Evolutionary conservation across 768 basidiomycete species (phyloP).

Genomic region (Trametes sanguinea): DNA sequence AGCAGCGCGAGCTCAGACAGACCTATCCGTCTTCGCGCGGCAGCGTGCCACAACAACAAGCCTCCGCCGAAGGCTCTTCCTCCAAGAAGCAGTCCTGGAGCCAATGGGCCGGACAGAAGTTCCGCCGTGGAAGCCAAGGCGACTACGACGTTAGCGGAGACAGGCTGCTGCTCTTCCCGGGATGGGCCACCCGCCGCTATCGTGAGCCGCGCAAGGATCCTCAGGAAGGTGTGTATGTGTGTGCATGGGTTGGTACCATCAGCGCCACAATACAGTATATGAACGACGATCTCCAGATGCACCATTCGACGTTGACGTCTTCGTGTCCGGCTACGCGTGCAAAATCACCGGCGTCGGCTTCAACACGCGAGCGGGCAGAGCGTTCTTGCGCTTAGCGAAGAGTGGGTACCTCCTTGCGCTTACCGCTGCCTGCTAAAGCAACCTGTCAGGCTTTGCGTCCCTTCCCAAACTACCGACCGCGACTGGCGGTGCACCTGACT

Average conservation of each 20-base stretch:
- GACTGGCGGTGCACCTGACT: slow-evolving; percentile 21
- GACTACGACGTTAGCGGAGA: slow-evolving; percentile 39
- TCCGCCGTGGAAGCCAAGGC: slow-evolving; percentile 28
- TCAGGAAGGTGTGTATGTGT: slow-evolving; percentile 25
- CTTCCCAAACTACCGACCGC: slow-evolving; percentile 52
- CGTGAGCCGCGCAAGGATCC: slow-evolving; percentile 12
- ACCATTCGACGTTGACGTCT: slow-evolving; percentile 70
- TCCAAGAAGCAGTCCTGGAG: slow-evolving; percentile 49
- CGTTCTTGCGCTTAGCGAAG: slow-evolving; percentile 78
- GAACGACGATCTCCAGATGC: slow-evolving; percentile 34
- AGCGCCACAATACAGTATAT: not conserved
- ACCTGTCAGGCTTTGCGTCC: slow-evolving; percentile 64
- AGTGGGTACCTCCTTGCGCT: slow-evolving; percentile 41
- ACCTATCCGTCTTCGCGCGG: slow-evolving; percentile 22
- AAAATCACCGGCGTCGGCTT: slow-evolving; percentile 57
- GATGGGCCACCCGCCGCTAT: slow-evolving; percentile 72
- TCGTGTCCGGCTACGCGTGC: slow-evolving; percentile 76
- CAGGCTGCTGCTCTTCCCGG: slow-evolving; percentile 68
- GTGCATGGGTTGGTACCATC: not conserved
- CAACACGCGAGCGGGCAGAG: slow-evolving; percentile 71
- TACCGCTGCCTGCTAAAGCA: not conserved
- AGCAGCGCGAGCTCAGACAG: slow-evolving; percentile 41
- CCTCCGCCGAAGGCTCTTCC: slow-evolving; percentile 13
- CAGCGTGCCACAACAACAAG: slow-evolving; percentile 12
- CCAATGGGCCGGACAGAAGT: slow-evolving; percentile 63